Conservation (phyloP, 78 protist species). For the Dictyostelium intermedium region DNA sequence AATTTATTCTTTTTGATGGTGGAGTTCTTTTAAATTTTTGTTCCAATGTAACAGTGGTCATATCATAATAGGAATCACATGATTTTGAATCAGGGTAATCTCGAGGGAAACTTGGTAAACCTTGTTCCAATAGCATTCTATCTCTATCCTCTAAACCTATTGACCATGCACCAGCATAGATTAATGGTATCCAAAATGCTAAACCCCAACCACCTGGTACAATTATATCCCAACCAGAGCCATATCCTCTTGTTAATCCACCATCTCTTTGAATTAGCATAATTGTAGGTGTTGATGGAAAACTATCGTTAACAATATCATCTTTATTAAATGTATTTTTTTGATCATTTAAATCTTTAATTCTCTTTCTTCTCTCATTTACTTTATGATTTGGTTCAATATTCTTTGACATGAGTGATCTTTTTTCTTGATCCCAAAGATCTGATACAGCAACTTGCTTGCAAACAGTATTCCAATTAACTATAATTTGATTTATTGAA, state of each 20-base stretch:
- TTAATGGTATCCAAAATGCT: slow-evolving; percentile 69
- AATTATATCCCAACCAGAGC: slow-evolving; percentile 76
- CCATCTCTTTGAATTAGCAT: slow-evolving; percentile 70
- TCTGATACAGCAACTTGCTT: slow-evolving; percentile 22
- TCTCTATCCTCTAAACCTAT: slow-evolving; percentile 62
- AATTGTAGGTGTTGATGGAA: slow-evolving; percentile 19
- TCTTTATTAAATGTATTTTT: background rate
- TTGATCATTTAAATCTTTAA: slow-evolving; percentile 5
- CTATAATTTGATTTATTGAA: slow-evolving; percentile 23
- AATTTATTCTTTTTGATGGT: slow-evolving; percentile 50
- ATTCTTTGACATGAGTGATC: background rate
- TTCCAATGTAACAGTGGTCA: background rate
- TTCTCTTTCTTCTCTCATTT: slow-evolving; percentile 47
- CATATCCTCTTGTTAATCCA: slow-evolving; percentile 62
- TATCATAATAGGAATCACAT: background rate
- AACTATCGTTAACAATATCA: background rate
- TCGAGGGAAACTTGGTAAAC: slow-evolving; percentile 54
- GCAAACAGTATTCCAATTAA: slow-evolving; percentile 14
- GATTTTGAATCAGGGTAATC: slow-evolving; percentile 49
- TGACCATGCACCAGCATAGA: slow-evolving; percentile 76
- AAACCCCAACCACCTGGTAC: slow-evolving; percentile 73
- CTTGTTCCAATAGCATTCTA: slow-evolving; percentile 55
- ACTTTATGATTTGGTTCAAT: slow-evolving; percentile 4
- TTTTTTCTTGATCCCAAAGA: background rate
- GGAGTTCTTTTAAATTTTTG: slow-evolving; percentile 56